Conservation (phyloP, 257 asterid species). For the Coffea eugenioides region DNA sequence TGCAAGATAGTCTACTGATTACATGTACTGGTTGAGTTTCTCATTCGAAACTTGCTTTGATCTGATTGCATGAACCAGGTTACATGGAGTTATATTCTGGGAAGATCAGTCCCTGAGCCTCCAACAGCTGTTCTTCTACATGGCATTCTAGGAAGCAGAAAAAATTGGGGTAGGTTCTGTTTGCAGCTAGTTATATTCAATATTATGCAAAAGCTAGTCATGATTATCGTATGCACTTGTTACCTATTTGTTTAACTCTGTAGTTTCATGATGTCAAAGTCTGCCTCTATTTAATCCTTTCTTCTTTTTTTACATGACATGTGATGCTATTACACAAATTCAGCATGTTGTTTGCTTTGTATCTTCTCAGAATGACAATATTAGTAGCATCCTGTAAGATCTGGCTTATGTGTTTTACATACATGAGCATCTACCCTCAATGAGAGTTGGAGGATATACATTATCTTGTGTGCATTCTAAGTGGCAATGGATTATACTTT, state of each 20-base stretch:
- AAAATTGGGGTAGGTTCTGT: conserved; percentile 76
- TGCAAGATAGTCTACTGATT: not conserved
- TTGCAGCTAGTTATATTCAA: not conserved
- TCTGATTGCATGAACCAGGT: conserved; percentile 45
- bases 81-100: conserved; percentile 87
- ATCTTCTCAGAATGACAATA: not conserved
- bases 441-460: too few relatives aligned
- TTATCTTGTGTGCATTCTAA: too few relatives aligned
- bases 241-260: not conserved
- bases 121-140: conserved; percentile 97
- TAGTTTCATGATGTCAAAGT: not conserved
- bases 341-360: not conserved
- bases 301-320: not conserved
- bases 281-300: too few relatives aligned
- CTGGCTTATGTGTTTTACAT: not conserved
- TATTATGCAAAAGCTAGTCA: not conserved
- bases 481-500: too few relatives aligned
- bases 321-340: too few relatives aligned
- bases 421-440: not conserved
- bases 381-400: not conserved
- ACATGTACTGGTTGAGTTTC: not conserved
- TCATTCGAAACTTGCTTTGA: conserved; percentile 3
- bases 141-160: conserved; percentile 97
- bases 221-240: not conserved
- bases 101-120: conserved; percentile 72